Evolutionary conservation across 306 rosid species (phyloP).

Genomic region (Vicia faba): DNA sequence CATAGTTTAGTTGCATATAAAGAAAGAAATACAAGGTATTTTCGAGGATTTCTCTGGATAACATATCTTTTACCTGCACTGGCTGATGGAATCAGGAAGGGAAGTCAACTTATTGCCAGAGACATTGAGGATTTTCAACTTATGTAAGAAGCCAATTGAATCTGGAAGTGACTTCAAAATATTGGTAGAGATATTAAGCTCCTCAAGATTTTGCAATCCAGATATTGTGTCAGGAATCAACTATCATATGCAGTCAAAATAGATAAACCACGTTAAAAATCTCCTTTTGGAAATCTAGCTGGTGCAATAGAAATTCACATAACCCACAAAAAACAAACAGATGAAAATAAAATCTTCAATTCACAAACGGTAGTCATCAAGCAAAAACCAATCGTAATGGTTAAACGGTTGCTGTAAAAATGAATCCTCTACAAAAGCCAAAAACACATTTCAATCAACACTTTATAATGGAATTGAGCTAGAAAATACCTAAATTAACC

Average conservation of each 20-base stretch:
- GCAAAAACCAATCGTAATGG: no score
- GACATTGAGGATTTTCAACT: constrained; percentile 68
- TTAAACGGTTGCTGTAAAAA: no score
- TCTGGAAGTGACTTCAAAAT: constrained; percentile 72
- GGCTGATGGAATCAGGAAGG: constrained; percentile 83
- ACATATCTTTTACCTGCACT: constrained; percentile 66
- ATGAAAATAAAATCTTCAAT: no score
- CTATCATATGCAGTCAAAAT: constrained; percentile 47
- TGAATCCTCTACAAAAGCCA: no score
- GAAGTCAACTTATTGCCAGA: constrained; percentile 70
- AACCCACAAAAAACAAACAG: no score
- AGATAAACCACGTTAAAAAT: background rate
- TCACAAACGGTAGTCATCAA: no score
- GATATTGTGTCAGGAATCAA: constrained; percentile 75
- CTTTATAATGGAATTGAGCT: no score
- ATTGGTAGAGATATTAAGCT: constrained; percentile 78
- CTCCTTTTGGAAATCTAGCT: background rate
- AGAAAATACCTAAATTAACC: no score
- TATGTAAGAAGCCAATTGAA: constrained; percentile 79
- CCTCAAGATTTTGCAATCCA: constrained; percentile 77
- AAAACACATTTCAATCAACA: no score
- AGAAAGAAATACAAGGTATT: background rate
- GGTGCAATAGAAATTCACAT: background rate
- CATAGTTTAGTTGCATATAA: background rate
- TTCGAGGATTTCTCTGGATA: background rate